Percentiles rank a stretch among this genome's conserved stretches.
Conservation (phyloP, 371 early-diverging fungal genomes). For the Mortierella sp. region DNA sequence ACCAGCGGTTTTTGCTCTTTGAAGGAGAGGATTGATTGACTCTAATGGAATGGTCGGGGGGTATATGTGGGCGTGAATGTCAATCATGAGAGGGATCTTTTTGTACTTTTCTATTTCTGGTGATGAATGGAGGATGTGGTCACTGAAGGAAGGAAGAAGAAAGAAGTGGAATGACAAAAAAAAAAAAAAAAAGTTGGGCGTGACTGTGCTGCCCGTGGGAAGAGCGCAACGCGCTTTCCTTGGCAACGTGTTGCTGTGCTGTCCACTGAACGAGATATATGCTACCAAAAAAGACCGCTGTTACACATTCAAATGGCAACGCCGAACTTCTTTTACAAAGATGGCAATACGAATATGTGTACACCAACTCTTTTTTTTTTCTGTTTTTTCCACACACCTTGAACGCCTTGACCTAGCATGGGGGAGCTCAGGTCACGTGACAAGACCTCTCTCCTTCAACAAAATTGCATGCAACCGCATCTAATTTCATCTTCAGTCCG, state of each 20-base stretch:
- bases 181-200: neutral
- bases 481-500: too few species aligned
- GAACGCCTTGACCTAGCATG: too few species aligned
- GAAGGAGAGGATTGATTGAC: conserved; percentile 38
- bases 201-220: neutral
- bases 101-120: neutral
- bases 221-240: neutral
- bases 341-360: too few species aligned
- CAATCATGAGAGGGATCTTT: conserved; percentile 52
- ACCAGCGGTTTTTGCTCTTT: conserved; percentile 55
- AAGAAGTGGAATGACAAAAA: neutral
- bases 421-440: too few species aligned
- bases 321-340: too few species aligned
- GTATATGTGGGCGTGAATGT: conserved; percentile 65
- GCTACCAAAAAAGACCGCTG: too few species aligned
- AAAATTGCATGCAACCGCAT: too few species aligned
- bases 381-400: too few species aligned
- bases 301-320: too few species aligned
- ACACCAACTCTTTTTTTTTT: too few species aligned
- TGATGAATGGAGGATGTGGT: neutral
- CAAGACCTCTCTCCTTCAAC: too few species aligned
- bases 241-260: neutral
- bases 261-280: too few species aligned
- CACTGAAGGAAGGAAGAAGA: neutral
- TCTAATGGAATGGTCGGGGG: conserved; percentile 56